Evolutionary conservation across 352 stramenopile genomes (phyloP).

Genomic region (Phytophthora ohioensis): DNA sequence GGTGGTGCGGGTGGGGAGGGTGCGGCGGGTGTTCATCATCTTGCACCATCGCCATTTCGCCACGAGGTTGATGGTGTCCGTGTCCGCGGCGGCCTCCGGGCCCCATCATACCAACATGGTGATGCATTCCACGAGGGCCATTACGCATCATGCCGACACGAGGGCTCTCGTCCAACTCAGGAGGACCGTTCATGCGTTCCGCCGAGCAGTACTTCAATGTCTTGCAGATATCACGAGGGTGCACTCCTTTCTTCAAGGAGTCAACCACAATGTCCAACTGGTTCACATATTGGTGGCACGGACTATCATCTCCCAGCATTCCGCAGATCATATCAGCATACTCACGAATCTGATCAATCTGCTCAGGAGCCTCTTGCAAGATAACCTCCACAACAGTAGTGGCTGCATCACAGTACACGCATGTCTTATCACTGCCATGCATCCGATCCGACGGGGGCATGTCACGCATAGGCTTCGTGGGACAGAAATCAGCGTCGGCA

Average conservation of each 20-base stretch:
- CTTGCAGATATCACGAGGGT: slow-evolving; percentile 58
- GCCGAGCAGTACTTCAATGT: slow-evolving; percentile 51
- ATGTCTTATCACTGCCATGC: slow-evolving; percentile 45
- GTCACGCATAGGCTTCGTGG: slow-evolving; percentile 15
- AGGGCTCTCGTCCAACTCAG: slow-evolving; percentile 21
- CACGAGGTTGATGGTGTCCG: not conserved
- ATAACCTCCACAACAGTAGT: slow-evolving; percentile 61
- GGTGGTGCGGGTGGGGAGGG: slow-evolving; percentile 8
- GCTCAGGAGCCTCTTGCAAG: slow-evolving; percentile 50
- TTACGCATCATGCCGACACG: slow-evolving; percentile 40
- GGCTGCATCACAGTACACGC: slow-evolving; percentile 68
- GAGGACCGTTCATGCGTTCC: slow-evolving; percentile 1
- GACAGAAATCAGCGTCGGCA: slow-evolving; percentile 49
- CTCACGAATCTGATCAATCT: slow-evolving; percentile 56
- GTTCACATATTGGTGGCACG: slow-evolving; percentile 55
- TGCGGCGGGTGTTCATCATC: slow-evolving; percentile 10
- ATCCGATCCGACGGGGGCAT: slow-evolving; percentile 10
- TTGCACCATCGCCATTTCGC: slow-evolving; percentile 13
- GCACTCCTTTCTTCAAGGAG: slow-evolving; percentile 49
- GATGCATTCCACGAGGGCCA: slow-evolving; percentile 30
- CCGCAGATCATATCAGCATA: slow-evolving; percentile 66
- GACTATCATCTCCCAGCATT: slow-evolving; percentile 59
- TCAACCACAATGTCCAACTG: slow-evolving; percentile 61
- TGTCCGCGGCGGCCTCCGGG: slow-evolving; percentile 14
- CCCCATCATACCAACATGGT: slow-evolving; percentile 28